Conservation (phyloP, 305 asterid genomes). For the Solanum aculeatissimum region DNA sequence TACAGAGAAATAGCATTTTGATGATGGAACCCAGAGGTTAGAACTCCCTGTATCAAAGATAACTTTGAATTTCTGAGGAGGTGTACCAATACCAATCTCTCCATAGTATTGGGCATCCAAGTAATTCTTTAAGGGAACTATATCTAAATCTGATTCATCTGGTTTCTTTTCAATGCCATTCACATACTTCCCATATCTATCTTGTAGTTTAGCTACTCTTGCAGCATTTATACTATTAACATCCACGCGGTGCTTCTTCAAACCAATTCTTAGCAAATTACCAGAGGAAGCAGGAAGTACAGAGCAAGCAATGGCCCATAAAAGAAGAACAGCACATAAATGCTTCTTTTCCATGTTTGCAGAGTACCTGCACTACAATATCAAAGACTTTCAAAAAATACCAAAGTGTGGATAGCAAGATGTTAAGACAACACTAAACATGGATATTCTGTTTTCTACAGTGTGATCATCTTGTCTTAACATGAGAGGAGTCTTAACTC, state of each 20-base stretch:
- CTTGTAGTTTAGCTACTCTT: slow-evolving; percentile 29
- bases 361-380: slow-evolving; percentile 19
- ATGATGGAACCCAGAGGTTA: slow-evolving; percentile 97
- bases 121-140: slow-evolving; percentile 61
- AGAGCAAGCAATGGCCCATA: slow-evolving; percentile 37
- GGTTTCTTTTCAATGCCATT: slow-evolving; percentile 25
- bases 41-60: slow-evolving; percentile 95
- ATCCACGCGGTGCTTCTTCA: slow-evolving; percentile 52
- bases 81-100: slow-evolving; percentile 78
- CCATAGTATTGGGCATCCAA: slow-evolving; percentile 98
- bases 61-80: slow-evolving; percentile 87
- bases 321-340: slow-evolving; percentile 22
- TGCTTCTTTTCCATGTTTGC: slow-evolving; percentile 38
- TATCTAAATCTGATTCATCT: slow-evolving; percentile 37
- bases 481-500: background rate
- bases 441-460: background rate
- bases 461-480: background rate
- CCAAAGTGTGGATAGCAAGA: background rate
- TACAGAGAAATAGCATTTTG: slow-evolving; percentile 84
- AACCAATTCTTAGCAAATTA: slow-evolving; percentile 43
- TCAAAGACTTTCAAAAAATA: background rate
- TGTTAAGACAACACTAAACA: background rate
- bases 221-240: slow-evolving; percentile 43
- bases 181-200: slow-evolving; percentile 20
- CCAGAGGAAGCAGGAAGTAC: slow-evolving; percentile 40